Conservation (phyloP, 2,329 filamentous ascomycete species). For the Ambrosiella cleistominuta region DNA sequence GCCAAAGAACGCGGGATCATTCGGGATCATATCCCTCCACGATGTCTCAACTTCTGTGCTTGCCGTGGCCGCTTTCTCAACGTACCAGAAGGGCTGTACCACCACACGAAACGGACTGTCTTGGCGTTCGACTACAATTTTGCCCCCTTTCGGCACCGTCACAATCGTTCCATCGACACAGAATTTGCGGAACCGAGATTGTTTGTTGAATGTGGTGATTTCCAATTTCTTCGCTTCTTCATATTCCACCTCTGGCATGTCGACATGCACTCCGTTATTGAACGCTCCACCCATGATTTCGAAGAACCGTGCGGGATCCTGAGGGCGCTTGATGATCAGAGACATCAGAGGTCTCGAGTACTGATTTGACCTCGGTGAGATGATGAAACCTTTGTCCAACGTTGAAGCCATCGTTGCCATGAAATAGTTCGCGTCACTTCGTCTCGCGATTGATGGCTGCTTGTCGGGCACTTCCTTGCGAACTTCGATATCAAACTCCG, state of each 20-base stretch:
- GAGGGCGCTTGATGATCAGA: conserved; percentile 36
- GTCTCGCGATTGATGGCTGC: conserved; percentile 15
- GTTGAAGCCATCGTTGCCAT: conserved; percentile 62
- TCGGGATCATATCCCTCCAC: neutral
- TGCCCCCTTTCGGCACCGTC: conserved; percentile 49
- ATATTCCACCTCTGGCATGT: too few species aligned
- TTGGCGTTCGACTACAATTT: conserved; percentile 46
- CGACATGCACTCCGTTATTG: too few species aligned
- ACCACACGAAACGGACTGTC: conserved; percentile 15
- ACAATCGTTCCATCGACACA: conserved; percentile 90
- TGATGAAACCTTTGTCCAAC: conserved; percentile 64
- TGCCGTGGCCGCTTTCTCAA: neutral
- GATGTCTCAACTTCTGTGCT: neutral
- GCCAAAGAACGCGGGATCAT: too few species aligned
- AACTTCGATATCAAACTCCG: conserved; percentile 32
- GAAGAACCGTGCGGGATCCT: too few species aligned
- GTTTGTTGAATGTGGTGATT: conserved; percentile 49
- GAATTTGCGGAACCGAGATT: conserved; percentile 63
- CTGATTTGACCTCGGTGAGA: conserved; percentile 55
- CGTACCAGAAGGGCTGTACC: conserved; percentile 13
- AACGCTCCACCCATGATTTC: too few species aligned
- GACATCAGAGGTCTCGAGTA: conserved; percentile 43
- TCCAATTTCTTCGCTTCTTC: conserved; percentile 43
- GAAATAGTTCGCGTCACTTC: conserved; percentile 50
- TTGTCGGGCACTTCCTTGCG: conserved; percentile 17